These are phyloP conservation scores for Mucor piriformis DNA, from an alignment of 371 early-diverging fungal genomes.

Conservation along the genomic window DNA sequence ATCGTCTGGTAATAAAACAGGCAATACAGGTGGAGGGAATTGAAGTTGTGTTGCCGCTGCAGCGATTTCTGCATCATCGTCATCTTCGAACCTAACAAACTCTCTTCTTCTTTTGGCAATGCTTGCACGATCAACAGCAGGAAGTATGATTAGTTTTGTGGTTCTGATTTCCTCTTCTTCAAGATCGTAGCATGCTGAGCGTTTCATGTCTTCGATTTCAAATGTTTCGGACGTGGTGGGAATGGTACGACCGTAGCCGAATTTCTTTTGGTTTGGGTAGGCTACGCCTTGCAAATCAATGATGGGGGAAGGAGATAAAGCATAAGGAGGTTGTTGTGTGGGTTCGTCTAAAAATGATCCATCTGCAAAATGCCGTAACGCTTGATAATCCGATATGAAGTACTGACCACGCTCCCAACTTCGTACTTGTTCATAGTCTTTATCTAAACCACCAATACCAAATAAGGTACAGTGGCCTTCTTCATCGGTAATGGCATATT, in stretches of 20 bases:
- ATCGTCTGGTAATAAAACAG: slow-evolving; percentile 53
- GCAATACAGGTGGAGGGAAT: slow-evolving; percentile 27
- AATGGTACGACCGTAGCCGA: slow-evolving; percentile 63
- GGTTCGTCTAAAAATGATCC: slow-evolving; percentile 75
- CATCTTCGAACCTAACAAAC: slow-evolving; percentile 52
- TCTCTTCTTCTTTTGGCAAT: slow-evolving; percentile 44
- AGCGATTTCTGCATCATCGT: slow-evolving; percentile 54
- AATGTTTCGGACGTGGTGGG: slow-evolving; percentile 55
- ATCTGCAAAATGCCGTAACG: slow-evolving; percentile 65
- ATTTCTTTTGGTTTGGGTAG: slow-evolving; percentile 65
- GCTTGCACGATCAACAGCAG: slow-evolving; percentile 50
- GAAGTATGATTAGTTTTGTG: slow-evolving; percentile 29
- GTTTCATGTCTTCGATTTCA: slow-evolving; percentile 47
- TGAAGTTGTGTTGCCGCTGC: slow-evolving; percentile 53
- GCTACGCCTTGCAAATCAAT: slow-evolving; percentile 72
- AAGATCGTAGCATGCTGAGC: slow-evolving; percentile 45
- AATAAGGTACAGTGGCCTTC: slow-evolving; percentile 71
- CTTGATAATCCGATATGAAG: slow-evolving; percentile 74
- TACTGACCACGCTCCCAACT: slow-evolving; percentile 72
- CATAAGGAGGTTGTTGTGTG: slow-evolving; percentile 70
- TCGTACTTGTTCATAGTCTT: slow-evolving; percentile 62
- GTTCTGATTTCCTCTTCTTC: slow-evolving; percentile 50
- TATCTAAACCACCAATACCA: slow-evolving; percentile 62
- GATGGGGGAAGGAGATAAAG: slow-evolving; percentile 62
- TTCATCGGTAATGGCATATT: slow-evolving; percentile 72